Percentiles rank a stretch among this genome's conserved stretches.
Conservation (phyloP, 306 rosid species). For the Coriaria nepalensis region DNA sequence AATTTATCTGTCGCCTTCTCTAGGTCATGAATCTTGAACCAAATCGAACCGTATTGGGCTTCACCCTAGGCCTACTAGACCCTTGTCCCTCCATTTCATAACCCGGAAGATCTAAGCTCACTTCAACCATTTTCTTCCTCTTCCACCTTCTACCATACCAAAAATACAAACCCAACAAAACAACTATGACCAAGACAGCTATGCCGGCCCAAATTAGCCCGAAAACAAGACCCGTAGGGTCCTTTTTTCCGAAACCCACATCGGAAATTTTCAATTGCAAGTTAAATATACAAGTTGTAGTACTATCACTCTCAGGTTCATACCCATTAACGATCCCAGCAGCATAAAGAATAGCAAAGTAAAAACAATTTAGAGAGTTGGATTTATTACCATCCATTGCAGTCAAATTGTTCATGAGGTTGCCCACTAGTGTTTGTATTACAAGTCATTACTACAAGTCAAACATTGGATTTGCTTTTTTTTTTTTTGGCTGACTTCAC, state of each 20-base stretch:
- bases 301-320: slow-evolving; percentile 72
- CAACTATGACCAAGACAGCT: slow-evolving; percentile 40
- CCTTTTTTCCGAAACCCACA: slow-evolving; percentile 23
- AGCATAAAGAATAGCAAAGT: slow-evolving; percentile 54
- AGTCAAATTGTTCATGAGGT: slow-evolving; percentile 15
- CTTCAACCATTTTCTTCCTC: slow-evolving; percentile 14
- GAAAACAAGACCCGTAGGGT: slow-evolving; percentile 43
- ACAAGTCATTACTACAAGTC: too few relatives aligned
- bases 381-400: slow-evolving; percentile 51
- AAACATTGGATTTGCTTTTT: too few relatives aligned
- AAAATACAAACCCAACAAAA: slow-evolving; percentile 46
- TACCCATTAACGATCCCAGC: slow-evolving; percentile 68
- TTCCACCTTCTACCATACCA: slow-evolving; percentile 51
- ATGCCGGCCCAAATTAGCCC: slow-evolving; percentile 69
- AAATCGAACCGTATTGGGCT: slow-evolving; percentile 85
- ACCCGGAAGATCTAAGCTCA: slow-evolving; percentile 21
- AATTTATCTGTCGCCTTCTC: slow-evolving; percentile 72
- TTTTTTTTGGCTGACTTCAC: too few relatives aligned
- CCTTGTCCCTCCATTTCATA: slow-evolving; percentile 52
- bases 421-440: too few relatives aligned
- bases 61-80: slow-evolving; percentile 42
- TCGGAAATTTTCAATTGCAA: slow-evolving; percentile 22
- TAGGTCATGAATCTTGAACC: slow-evolving; percentile 81
- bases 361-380: slow-evolving; percentile 38
- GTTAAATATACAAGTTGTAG: slow-evolving; percentile 41